Base-by-base conservation (phyloP, 768 basidiomycete species). In the Cyclocybe cylindracea region DNA sequence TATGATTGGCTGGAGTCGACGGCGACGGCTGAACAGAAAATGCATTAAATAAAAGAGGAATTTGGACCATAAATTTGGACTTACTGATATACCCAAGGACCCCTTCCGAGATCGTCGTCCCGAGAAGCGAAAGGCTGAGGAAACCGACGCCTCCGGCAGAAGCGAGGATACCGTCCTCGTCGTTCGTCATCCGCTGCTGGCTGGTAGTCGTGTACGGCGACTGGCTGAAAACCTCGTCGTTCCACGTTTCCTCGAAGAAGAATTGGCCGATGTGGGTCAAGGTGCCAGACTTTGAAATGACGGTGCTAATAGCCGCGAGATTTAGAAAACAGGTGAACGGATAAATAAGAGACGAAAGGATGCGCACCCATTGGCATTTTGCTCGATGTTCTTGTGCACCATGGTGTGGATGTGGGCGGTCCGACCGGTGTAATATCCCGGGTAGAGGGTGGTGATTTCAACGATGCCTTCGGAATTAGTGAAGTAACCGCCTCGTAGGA, bases 321-420 rank as follows among this genome's bases (percentile, higher is more conserved):
- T 41, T 34, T 37, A 43, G 14, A 33, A 24, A 19, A 13, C 16
- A 1, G 2, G 2, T 5, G 24, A 24, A 24, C 24, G 24, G 24
- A 24, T 19, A 7, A 10, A 10, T 19, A 7, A 43, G 10, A 14
- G 18, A 5, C 11, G 5, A 39, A 10, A 46, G 18, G 34, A 14
- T 24, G 49, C 47, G 16, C 50, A 64, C 61, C 61, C 61, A 46
- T 62, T 53, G 6, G 52, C 40, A 10, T 53, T 44, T 8, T 39
- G 48, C 37, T 58, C 42, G 57, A 58, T 62, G 48, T 64, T 58
- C 24, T 51, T 50, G 52, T 69, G 66, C 8, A 71, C 57, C 60
- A 67, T 65, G n/a, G 63, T 50, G 53, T 72, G 69, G 34, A 71
- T 63, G 54, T 74, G 72, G 42, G 62, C 57, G 16, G 72, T 65